These are phyloP conservation scores for Cutaneotrichosporon sp. DNA, from an alignment of 1,284 basidiomycete genomes.

Conservation along the genomic window DNA sequence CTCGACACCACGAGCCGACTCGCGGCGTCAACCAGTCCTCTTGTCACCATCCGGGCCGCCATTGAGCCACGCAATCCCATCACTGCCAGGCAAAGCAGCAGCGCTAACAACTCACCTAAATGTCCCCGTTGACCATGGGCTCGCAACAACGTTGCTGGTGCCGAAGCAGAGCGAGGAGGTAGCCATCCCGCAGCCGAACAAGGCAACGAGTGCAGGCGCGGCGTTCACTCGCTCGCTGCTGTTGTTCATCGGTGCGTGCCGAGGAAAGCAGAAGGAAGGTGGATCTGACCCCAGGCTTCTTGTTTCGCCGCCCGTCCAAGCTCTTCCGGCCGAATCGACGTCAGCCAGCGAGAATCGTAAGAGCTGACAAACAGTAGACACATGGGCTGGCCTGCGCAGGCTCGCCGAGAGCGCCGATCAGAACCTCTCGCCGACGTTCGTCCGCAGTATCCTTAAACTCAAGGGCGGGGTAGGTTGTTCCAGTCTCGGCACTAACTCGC, in stretches of 20 bases:
- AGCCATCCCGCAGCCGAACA: constrained; percentile 25
- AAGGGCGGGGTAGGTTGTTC: constrained; percentile 36
- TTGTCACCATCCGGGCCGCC: not conserved
- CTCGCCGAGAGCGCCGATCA: constrained; percentile 50
- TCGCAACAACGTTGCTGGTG: too few relatives aligned
- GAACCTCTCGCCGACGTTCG: constrained; percentile 46
- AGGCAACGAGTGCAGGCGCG: constrained; percentile 42
- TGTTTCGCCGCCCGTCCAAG: constrained; percentile 51
- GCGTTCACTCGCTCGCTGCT: constrained; percentile 48
- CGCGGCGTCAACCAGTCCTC: not conserved
- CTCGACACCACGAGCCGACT: constrained; percentile 3
- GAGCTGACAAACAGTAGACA: constrained; percentile 45
- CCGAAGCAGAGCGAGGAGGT: constrained; percentile 2
- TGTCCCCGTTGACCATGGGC: not conserved
- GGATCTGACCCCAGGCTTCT: constrained; percentile 36
- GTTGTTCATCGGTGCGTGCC: constrained; percentile 41
- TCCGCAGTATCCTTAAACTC: constrained; percentile 41
- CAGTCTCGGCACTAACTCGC: not conserved
- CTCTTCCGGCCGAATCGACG: constrained; percentile 50
- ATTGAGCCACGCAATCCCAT: not conserved
- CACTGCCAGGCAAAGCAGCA: not conserved
- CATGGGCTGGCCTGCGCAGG: constrained; percentile 48
- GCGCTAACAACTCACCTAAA: not conserved
- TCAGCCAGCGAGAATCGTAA: constrained; percentile 15
- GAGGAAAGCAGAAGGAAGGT: not conserved